Evolutionary conservation across 495 filamentous ascomycete genomes (phyloP).

Genomic region (Aspergillus conjunctus): DNA sequence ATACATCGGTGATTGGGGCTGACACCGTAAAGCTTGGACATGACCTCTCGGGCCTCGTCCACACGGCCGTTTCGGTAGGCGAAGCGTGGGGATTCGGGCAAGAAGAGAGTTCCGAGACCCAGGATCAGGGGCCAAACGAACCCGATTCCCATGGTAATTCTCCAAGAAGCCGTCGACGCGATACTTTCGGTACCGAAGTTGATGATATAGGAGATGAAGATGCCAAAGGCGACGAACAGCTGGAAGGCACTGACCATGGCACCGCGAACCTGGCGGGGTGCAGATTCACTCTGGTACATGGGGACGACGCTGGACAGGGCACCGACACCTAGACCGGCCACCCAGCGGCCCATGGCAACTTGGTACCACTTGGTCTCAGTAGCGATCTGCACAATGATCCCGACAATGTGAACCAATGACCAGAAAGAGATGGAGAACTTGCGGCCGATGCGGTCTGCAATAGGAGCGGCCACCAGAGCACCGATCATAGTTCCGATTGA

Average conservation of each 20-base stretch:
- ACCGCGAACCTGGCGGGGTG: constrained; percentile 65
- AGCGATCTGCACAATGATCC: constrained; percentile 69
- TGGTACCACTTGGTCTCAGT: constrained; percentile 56
- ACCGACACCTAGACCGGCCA: constrained; percentile 71
- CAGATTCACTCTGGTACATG: constrained; percentile 74
- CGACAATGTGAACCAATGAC: constrained; percentile 65
- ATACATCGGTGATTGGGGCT: constrained; percentile 63
- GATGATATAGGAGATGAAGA: constrained; percentile 79
- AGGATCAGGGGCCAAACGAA: constrained; percentile 78
- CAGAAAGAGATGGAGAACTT: constrained; percentile 57
- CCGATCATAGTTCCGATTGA: constrained; percentile 71
- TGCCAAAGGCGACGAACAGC: constrained; percentile 84
- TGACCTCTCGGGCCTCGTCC: constrained; percentile 67
- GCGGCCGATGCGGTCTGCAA: constrained; percentile 57
- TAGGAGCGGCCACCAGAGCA: constrained; percentile 61
- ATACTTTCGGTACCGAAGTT: constrained; percentile 71
- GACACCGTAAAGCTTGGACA: constrained; percentile 72
- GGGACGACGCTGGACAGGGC: constrained; percentile 70
- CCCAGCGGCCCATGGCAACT: constrained; percentile 55
- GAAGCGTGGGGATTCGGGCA: constrained; percentile 73
- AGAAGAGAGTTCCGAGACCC: constrained; percentile 66
- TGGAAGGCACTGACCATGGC: constrained; percentile 75
- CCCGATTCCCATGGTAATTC: constrained; percentile 78
- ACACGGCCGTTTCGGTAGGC: constrained; percentile 65
- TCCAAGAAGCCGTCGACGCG: constrained; percentile 65